These are phyloP conservation scores for Serendipita sp. DNA, from an alignment of 768 basidiomycete species.

Conservation along the genomic window DNA sequence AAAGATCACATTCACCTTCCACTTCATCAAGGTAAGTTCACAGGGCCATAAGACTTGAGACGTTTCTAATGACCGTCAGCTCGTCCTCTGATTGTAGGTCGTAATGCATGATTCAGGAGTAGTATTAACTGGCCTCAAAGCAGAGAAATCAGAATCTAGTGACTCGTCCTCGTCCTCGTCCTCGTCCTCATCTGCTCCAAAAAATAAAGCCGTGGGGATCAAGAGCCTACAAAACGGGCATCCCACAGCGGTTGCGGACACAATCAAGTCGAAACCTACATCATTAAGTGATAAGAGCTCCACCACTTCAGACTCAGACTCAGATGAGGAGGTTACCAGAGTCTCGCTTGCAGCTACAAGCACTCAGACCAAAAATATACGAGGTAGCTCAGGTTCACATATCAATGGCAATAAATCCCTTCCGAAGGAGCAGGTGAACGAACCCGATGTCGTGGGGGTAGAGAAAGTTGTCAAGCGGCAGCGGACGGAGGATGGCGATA, in stretches of 20 bases:
- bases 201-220: neutral
- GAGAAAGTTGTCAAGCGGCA: constrained; percentile 1
- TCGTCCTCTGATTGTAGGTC: constrained; percentile 12
- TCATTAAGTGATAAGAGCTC: neutral
- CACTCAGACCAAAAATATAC: neutral
- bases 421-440: constrained; percentile 12
- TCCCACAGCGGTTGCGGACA: constrained; percentile 13
- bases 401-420: too few species aligned
- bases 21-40: neutral
- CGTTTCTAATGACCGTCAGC: constrained; percentile 9
- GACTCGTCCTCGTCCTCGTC: constrained; percentile 8
- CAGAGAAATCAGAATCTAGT: neutral
- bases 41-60: neutral
- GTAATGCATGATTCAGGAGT: neutral
- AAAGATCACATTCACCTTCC: neutral
- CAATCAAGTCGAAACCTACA: constrained; percentile 16
- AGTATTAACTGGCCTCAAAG: too few species aligned
- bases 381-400: neutral
- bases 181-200: neutral
- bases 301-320: neutral
- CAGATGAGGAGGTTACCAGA: neutral
- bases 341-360: neutral
- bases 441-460: constrained; percentile 15
- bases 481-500: neutral
- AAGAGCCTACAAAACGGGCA: constrained; percentile 10